These are phyloP conservation scores for Mycena olivaceomarginata DNA, from an alignment of 768 basidiomycete species.

Conservation along the genomic window DNA sequence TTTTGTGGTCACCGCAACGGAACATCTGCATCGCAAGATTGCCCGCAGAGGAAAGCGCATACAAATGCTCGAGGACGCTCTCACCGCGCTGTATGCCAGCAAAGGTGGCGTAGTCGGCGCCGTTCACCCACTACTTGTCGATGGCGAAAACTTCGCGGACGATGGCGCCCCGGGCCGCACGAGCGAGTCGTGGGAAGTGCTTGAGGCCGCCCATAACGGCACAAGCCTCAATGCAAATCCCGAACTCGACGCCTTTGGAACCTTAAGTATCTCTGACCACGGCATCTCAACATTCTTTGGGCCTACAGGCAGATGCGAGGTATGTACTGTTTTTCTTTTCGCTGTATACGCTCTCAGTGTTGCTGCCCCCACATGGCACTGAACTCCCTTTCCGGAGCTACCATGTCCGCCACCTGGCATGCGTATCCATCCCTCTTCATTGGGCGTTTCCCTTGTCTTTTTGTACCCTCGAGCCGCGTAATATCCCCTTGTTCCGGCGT, in stretches of 20 bases:
- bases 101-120: conserved; percentile 39
- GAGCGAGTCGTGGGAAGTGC: conserved; percentile 33
- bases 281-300: conserved; percentile 80
- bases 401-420: not conserved
- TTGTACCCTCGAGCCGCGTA: not conserved
- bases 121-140: conserved; percentile 71
- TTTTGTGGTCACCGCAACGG: conserved; percentile 79
- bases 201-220: conserved; percentile 17
- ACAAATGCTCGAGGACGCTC: conserved; percentile 77
- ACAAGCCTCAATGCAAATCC: conserved; percentile 30
- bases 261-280: conserved; percentile 75
- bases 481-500: no score
- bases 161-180: conserved; percentile 20
- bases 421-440: not conserved
- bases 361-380: not conserved
- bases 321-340: conserved; percentile 54
- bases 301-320: conserved; percentile 81
- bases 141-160: conserved; percentile 35
- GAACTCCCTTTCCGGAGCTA: not conserved
- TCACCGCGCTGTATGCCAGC: conserved; percentile 68
- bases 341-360: not conserved
- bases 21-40: conserved; percentile 79
- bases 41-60: conserved; percentile 72
- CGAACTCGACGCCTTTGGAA: conserved; percentile 76
- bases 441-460: not conserved